Conservation (phyloP, 495 filamentous ascomycete genomes). For the Mytilinidion resinicola region DNA sequence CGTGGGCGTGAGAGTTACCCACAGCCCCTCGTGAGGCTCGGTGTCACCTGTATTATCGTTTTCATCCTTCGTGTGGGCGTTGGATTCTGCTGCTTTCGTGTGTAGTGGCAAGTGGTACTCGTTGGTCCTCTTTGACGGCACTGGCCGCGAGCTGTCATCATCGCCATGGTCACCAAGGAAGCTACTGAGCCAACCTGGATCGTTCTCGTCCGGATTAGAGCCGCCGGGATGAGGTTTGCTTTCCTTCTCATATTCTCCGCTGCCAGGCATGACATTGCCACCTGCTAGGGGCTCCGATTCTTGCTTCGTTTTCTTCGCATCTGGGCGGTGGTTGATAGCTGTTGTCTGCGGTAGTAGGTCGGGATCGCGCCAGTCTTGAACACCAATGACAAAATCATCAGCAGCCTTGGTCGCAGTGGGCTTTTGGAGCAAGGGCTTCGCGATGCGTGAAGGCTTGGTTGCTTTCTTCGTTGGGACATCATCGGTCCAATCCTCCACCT, state of each 20-base stretch:
- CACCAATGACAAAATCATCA: conserved; percentile 82
- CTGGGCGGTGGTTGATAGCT: conserved; percentile 16
- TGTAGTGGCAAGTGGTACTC: neutral
- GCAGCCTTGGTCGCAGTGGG: conserved; percentile 21
- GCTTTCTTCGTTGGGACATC: conserved; percentile 25
- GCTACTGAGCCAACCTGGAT: conserved; percentile 19
- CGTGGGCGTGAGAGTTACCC: conserved; percentile 90
- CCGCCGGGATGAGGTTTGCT: conserved; percentile 22
- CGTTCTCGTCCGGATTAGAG: conserved; percentile 3
- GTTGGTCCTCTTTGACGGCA: neutral
- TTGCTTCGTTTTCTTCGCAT: conserved; percentile 27
- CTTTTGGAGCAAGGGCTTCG: conserved; percentile 23
- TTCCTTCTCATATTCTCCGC: conserved; percentile 60
- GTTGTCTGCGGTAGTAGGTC: conserved; percentile 48
- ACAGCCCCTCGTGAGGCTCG: conserved; percentile 71
- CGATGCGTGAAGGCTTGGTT: conserved; percentile 27
- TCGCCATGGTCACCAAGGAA: conserved; percentile 8
- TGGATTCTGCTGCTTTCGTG: neutral
- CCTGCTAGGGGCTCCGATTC: conserved; percentile 45
- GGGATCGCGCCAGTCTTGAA: conserved; percentile 88
- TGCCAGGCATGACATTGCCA: conserved; percentile 69
- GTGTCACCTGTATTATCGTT: conserved; percentile 16
- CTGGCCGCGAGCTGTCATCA: conserved; percentile 6
- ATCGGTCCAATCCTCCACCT: conserved; percentile 62
- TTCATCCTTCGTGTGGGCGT: conserved; percentile 3